Conservation (phyloP, 2,329 filamentous ascomycete genomes). For the Coniochaeta hoffmannii region DNA sequence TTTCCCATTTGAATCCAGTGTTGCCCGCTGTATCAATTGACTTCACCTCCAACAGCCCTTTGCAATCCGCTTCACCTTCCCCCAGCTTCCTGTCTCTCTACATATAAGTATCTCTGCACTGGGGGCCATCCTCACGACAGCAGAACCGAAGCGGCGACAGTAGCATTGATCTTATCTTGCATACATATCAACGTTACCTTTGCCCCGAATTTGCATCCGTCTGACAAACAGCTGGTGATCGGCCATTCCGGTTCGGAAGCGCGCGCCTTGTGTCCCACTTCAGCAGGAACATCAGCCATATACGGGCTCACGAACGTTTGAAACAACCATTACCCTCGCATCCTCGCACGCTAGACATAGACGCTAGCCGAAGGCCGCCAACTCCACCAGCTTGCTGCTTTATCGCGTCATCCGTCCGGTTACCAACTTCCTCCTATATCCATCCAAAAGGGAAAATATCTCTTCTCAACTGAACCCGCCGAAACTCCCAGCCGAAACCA, state of each 20-base stretch:
- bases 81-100: not conserved
- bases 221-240: constrained; percentile 1
- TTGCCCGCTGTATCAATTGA: not conserved
- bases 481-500: not conserved
- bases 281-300: not conserved
- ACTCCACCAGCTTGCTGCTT: not conserved
- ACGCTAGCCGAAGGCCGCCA: not conserved
- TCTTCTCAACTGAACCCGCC: not conserved
- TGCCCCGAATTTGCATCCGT: not conserved
- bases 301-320: constrained; percentile 1
- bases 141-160: not conserved
- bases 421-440: not conserved
- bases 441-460: not conserved
- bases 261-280: not conserved
- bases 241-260: constrained; percentile 2
- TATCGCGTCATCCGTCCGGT: not conserved
- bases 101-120: too few species aligned
- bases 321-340: not conserved
- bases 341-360: not conserved
- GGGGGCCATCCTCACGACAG: not conserved
- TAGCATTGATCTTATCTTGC: not conserved
- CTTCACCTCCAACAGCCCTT: not conserved
- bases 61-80: not conserved
- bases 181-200: not conserved
- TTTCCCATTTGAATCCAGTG: constrained; percentile 6